Evolutionary conservation across 163 green algal genomes (phyloP).

Genomic region (Scenedesmus sp.): DNA sequence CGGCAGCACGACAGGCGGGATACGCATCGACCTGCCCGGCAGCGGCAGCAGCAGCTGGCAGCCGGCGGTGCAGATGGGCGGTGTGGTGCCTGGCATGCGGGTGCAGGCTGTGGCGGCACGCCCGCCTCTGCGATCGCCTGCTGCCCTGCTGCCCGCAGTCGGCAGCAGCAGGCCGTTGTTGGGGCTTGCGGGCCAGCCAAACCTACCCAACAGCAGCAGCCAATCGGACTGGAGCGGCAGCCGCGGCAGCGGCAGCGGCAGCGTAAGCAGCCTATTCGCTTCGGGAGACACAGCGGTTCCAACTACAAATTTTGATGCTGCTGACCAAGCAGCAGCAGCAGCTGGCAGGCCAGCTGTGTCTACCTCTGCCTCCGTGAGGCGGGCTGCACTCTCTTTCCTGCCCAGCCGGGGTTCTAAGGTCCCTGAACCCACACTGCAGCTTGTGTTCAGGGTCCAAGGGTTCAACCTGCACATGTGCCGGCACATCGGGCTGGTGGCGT

Average conservation of each 20-base stretch:
- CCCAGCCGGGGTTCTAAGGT: background rate
- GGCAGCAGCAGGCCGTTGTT: background rate
- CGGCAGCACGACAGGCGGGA: background rate
- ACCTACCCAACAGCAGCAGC: background rate
- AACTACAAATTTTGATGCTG: background rate
- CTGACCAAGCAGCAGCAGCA: background rate
- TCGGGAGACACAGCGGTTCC: background rate
- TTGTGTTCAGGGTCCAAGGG: slow-evolving; percentile 29
- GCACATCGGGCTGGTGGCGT: slow-evolving; percentile 11
- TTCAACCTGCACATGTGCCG: slow-evolving; percentile 27
- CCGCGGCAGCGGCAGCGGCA: slow-evolving; percentile 16
- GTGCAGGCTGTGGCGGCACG: background rate
- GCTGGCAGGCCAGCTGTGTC: background rate
- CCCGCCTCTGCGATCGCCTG: slow-evolving; percentile 17
- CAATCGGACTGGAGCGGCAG: background rate
- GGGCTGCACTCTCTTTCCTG: slow-evolving; percentile 29
- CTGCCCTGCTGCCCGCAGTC: slow-evolving; percentile 8
- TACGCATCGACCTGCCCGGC: background rate
- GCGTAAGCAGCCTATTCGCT: background rate
- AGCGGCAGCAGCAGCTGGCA: background rate
- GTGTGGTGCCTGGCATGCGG: slow-evolving; percentile 7
- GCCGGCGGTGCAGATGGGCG: background rate
- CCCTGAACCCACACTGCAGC: slow-evolving; percentile 23
- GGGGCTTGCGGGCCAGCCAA: too few relatives aligned
- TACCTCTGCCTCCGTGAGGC: background rate